These are phyloP conservation scores for Phlegmacium glaucopus DNA, from an alignment of 768 basidiomycete genomes.

Conservation along the genomic window DNA sequence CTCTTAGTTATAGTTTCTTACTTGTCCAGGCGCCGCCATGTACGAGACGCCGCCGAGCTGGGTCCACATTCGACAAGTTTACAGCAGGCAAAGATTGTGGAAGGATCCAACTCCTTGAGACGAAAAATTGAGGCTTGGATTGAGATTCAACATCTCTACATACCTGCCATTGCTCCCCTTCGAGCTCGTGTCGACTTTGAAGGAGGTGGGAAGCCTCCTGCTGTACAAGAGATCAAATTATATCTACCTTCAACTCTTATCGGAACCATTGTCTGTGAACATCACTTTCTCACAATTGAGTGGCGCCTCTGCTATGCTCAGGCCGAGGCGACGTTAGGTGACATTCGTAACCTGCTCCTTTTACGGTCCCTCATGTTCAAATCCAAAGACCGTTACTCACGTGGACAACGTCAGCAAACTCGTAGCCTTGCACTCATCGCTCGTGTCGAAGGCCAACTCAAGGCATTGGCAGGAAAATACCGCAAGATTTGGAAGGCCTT, in stretches of 20 bases:
- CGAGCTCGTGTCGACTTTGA: neutral
- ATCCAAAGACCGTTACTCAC: constrained; percentile 21
- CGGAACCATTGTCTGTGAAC: neutral
- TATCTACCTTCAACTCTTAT: constrained; percentile 14
- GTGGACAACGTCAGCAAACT: constrained; percentile 23
- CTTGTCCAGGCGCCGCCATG: too few relatives aligned
- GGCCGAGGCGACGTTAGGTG: constrained; percentile 21
- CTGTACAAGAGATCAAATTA: constrained; percentile 12
- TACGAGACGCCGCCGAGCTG: too few relatives aligned
- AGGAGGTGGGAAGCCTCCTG: neutral
- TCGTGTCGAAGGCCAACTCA: constrained; percentile 10
- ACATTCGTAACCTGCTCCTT: constrained; percentile 23
- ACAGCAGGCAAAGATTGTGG: constrained; percentile 25
- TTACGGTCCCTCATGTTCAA: constrained; percentile 22
- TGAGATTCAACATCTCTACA: constrained; percentile 24
- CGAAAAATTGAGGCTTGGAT: constrained; percentile 25
- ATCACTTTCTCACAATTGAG: constrained; percentile 16
- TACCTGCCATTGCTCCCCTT: constrained; percentile 12
- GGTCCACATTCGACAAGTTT: constrained; percentile 22
- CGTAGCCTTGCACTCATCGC: constrained; percentile 16
- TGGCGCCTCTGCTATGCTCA: constrained; percentile 22
- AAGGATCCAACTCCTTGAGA: constrained; percentile 16
- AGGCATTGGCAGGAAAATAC: constrained; percentile 11
- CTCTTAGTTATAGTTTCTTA: too few relatives aligned
- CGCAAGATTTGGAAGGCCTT: constrained; percentile 6